phyloP scores from a whole-genome alignment of 805 yeast species.

The Wickerhamiella musiphila region DNA sequence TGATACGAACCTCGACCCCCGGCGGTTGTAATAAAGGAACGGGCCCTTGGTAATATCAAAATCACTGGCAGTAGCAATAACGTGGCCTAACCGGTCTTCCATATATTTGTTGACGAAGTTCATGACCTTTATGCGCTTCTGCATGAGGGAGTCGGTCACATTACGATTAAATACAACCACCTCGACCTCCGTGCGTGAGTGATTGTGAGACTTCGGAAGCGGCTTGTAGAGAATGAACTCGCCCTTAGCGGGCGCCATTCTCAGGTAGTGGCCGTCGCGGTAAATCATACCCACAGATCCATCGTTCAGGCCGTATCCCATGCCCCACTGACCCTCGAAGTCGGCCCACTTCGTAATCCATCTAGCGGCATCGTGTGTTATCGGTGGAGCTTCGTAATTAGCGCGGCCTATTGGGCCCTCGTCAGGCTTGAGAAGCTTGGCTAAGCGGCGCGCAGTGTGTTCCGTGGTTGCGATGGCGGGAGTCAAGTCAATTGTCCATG shows the following conservation, averaged over 20 bases:
- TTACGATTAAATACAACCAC: slow-evolving; percentile 17
- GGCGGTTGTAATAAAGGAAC: slow-evolving; percentile 65
- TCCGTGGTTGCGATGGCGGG: too few species aligned
- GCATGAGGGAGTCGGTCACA: slow-evolving; percentile 24
- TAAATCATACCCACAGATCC: slow-evolving; percentile 83
- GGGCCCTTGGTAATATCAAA: slow-evolving; percentile 24
- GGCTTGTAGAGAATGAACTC: slow-evolving; percentile 46
- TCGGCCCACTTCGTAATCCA: slow-evolving; percentile 95
- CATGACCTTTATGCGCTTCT: slow-evolving; percentile 59
- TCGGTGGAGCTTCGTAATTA: slow-evolving; percentile 29
- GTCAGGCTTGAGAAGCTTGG: neutral
- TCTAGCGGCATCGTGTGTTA: too few species aligned
- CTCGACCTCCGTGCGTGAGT: slow-evolving; percentile 10
- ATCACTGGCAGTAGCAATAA: slow-evolving; percentile 36
- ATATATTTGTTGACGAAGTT: slow-evolving; percentile 81
- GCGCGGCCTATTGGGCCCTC: neutral
- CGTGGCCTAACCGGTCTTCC: slow-evolving; percentile 72
- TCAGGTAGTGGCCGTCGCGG: slow-evolving; percentile 67
- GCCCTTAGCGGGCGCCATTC: slow-evolving; percentile 38
- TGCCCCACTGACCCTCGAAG: slow-evolving; percentile 87
- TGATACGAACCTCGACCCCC: slow-evolving; percentile 70
- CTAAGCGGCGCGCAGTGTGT: neutral
- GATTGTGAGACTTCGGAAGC: slow-evolving; percentile 24
- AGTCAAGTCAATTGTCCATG: too few species aligned
- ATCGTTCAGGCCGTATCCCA: slow-evolving; percentile 79